Percentiles rank a stretch among this genome's conserved stretches.
These are phyloP conservation scores for Takakia lepidozioides DNA, from an alignment of 225 moss, liverwort and hornwort genomes.

Conservation along the genomic window DNA sequence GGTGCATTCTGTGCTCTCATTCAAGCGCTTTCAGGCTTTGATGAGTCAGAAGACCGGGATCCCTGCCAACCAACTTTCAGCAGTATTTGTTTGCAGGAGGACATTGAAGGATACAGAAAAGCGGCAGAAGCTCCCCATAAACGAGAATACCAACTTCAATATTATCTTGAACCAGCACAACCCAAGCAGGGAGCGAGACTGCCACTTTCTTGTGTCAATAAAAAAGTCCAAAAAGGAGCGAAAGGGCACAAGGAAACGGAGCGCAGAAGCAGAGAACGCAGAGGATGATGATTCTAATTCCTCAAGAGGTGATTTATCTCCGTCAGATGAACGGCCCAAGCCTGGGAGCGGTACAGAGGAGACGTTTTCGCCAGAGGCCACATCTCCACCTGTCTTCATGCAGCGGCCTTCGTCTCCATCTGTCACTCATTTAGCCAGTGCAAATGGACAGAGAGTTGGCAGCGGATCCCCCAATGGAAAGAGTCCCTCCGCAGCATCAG, in stretches of 20 bases:
- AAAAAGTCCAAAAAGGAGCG: constrained; percentile 99
- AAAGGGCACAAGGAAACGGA: constrained; percentile 93
- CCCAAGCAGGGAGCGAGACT: constrained; percentile 95
- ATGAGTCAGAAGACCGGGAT: constrained; percentile 97
- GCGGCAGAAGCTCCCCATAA: constrained; percentile 95
- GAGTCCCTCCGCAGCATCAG: constrained; percentile 26
- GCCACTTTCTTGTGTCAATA: constrained; percentile 96
- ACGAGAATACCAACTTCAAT: constrained; percentile 98
- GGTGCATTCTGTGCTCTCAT: constrained; percentile 91
- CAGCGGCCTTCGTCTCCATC: constrained; percentile 65
- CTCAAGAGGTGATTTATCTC: constrained; percentile 81
- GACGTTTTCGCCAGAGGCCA: constrained; percentile 63
- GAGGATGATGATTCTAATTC: constrained; percentile 94
- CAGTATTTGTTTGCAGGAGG: constrained; percentile 95
- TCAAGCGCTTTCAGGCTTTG: constrained; percentile 94
- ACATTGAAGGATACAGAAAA: constrained; percentile 96
- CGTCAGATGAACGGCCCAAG: constrained; percentile 97
- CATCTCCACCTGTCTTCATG: constrained; percentile 54
- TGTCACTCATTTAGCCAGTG: constrained; percentile 43
- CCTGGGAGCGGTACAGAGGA: constrained; percentile 57
- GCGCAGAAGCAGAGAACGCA: constrained; percentile 88
- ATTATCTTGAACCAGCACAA: constrained; percentile 99
- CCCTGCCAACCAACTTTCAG: constrained; percentile 87
- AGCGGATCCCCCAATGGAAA: constrained; percentile 54
- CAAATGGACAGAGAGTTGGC: constrained; percentile 53